A percentile compares a stretch with the other conserved stretches of the same genome.
Evolutionary conservation across 768 basidiomycete species (phyloP).

Genomic region (Trametes coccinea): DNA sequence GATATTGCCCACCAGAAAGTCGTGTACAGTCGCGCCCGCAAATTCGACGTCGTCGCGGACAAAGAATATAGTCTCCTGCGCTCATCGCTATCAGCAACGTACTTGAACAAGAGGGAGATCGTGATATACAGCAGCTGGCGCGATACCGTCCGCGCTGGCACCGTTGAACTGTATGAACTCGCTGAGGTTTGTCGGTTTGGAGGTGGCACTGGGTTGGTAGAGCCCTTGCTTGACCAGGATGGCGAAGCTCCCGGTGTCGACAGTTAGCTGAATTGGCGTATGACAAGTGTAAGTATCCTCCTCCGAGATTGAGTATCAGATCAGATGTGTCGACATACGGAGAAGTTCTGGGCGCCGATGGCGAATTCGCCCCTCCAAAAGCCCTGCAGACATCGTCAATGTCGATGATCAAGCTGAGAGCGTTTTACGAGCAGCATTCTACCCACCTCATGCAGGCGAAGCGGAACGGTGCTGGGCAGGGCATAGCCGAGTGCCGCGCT

Average conservation of each 20-base stretch:
- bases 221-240: constrained; percentile 11
- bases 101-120: not conserved
- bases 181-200: constrained; percentile 16
- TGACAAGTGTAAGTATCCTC: not conserved
- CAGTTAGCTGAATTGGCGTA: not conserved
- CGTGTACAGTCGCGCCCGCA: constrained; percentile 1
- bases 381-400: not conserved
- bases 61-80: constrained; percentile 10
- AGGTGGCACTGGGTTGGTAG: constrained; percentile 12
- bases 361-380: constrained; percentile 15
- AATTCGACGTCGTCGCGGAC: constrained; percentile 14
- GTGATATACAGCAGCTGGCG: not conserved
- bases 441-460: not conserved
- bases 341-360: constrained; percentile 11
- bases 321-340: not conserved
- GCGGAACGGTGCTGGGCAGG: not conserved
- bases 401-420: too few relatives aligned
- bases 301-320: too few relatives aligned
- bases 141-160: constrained; percentile 12
- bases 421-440: not conserved
- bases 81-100: too few relatives aligned
- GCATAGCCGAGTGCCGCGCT: not conserved
- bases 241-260: constrained; percentile 22
- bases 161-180: constrained; percentile 22
- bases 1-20: constrained; percentile 18